Conservation (phyloP, 495 filamentous ascomycete species). For the Aspergillus homomorphus region DNA sequence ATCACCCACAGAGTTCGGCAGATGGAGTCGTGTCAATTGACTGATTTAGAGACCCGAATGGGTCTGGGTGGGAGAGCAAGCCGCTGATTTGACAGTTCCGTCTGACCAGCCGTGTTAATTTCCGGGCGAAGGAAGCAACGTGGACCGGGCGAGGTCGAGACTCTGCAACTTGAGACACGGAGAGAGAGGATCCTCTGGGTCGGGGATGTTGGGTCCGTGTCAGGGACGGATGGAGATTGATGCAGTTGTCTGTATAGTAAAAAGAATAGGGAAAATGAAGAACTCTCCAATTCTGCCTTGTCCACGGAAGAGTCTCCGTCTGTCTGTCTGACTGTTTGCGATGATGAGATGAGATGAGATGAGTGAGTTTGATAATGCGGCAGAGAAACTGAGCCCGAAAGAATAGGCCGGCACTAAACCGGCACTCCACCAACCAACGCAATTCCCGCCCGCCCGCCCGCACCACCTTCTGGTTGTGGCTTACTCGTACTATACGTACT, state of each 20-base stretch:
- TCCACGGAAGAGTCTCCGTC: neutral
- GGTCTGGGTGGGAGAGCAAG: no score
- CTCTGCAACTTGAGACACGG: conserved; percentile 5
- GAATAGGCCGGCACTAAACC: no score
- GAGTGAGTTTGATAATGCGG: no score
- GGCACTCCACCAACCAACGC: no score
- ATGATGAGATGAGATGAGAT: neutral
- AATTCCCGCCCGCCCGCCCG: no score
- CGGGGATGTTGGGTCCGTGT: neutral
- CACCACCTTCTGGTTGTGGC: no score
- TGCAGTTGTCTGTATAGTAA: neutral
- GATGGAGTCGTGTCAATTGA: neutral
- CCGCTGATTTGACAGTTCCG: conserved; percentile 12
- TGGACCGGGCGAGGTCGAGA: conserved; percentile 14
- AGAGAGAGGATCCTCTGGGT: neutral
- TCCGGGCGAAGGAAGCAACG: conserved; percentile 20
- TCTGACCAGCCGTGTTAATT: conserved; percentile 16
- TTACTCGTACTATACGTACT: no score
- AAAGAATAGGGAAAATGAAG: no score
- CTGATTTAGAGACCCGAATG: no score
- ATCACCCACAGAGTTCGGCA: neutral
- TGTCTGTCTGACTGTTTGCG: no score
- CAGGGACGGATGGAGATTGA: neutral
- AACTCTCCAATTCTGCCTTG: neutral
- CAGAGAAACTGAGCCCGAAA: no score